These are phyloP conservation scores for Arachis hypogaea DNA, from an alignment of 306 rosid genomes.

Conservation along the genomic window DNA sequence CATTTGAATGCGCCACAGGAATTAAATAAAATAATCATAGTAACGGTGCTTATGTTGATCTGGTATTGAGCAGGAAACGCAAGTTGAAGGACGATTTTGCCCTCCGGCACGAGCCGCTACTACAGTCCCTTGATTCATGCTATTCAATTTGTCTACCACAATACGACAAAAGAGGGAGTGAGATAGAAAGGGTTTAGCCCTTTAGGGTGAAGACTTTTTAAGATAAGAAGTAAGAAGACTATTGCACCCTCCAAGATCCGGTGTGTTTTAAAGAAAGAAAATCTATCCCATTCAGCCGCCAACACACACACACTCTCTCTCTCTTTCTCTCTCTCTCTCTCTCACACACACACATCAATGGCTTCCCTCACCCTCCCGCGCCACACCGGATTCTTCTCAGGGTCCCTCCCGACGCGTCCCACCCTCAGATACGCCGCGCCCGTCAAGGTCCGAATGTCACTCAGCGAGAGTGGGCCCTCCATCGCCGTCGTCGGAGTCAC, in stretches of 20 bases:
- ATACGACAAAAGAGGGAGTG: not conserved
- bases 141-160: not conserved
- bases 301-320: not conserved
- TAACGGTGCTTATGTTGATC: too few relatives aligned
- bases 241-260: not conserved
- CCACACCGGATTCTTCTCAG: conserved; percentile 43
- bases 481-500: conserved; percentile 93
- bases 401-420: conserved; percentile 31
- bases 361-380: conserved; percentile 53
- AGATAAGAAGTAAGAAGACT: not conserved
- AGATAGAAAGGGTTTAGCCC: too few relatives aligned
- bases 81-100: not conserved
- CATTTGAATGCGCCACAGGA: not conserved
- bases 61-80: not conserved
- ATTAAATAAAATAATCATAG: too few relatives aligned
- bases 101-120: not conserved
- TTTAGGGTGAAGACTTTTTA: too few relatives aligned
- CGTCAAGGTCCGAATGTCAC: conserved; percentile 65
- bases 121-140: not conserved
- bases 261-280: not conserved
- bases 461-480: conserved; percentile 74
- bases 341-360: conserved; percentile 21
- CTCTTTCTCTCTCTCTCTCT: not conserved
- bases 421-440: conserved; percentile 31
- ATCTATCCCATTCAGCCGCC: not conserved